Percentiles rank a stretch among this genome's conserved stretches.
phyloP scores from a whole-genome alignment of 192 early-diverging fungal genomes.

The Entomortierella chlamydospora region DNA sequence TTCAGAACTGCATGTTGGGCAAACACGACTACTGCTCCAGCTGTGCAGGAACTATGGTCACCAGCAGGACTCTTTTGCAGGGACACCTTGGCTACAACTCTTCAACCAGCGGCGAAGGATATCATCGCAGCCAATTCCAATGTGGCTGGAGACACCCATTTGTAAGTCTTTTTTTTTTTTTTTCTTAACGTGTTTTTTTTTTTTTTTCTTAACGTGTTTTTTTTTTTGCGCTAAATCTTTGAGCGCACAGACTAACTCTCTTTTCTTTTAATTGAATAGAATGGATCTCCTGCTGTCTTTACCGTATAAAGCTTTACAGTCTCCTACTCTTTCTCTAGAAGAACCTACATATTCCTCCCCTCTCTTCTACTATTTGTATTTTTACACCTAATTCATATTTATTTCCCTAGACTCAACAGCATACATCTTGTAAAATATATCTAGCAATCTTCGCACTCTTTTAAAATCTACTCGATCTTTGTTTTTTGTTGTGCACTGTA shows the following conservation, averaged over 20 bases:
- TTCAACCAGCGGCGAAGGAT: slow-evolving; percentile 60
- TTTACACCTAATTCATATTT: background rate
- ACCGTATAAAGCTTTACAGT: background rate
- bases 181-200: background rate
- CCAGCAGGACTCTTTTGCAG: slow-evolving; percentile 59
- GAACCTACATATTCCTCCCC: background rate
- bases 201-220: background rate
- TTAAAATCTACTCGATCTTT: background rate
- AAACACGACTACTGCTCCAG: slow-evolving; percentile 55
- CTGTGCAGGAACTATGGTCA: slow-evolving; percentile 55
- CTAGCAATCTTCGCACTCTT: too few species aligned
- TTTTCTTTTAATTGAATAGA: background rate
- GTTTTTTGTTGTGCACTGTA: background rate
- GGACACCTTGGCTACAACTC: slow-evolving; percentile 66
- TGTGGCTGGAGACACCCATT: slow-evolving; percentile 68
- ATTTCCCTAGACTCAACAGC: too few species aligned
- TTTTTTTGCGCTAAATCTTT: too few species aligned
- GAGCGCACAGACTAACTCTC: slow-evolving; percentile 1
- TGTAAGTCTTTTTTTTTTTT: slow-evolving; percentile 44
- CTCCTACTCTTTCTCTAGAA: background rate
- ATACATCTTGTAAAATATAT: too few species aligned
- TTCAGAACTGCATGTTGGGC: slow-evolving; percentile 65
- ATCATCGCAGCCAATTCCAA: slow-evolving; percentile 62
- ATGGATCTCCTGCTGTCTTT: background rate
- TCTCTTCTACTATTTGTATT: background rate